These are phyloP conservation scores for Penicillium italicum DNA, from an alignment of 2,329 filamentous ascomycete genomes.

Conservation along the genomic window DNA sequence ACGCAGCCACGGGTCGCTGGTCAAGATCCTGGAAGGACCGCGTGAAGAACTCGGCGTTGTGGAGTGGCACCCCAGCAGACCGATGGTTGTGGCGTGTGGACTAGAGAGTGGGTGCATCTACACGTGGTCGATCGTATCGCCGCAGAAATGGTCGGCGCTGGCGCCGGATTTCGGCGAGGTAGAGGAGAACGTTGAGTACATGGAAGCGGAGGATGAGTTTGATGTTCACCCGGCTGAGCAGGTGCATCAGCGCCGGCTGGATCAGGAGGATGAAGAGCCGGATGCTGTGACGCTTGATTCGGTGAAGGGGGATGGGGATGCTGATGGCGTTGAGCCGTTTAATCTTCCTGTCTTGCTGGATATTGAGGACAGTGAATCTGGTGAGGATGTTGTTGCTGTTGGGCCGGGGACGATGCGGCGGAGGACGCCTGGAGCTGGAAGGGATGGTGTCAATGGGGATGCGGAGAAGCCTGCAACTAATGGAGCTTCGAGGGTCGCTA, in stretches of 20 bases:
- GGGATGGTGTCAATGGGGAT: constrained; percentile 51
- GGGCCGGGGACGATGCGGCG: constrained; percentile 79
- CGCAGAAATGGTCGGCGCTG: constrained; percentile 94
- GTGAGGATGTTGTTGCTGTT: constrained; percentile 73
- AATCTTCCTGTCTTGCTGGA: constrained; percentile 91
- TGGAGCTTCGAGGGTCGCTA: constrained; percentile 19
- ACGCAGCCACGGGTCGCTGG: constrained; percentile 83
- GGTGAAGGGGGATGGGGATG: constrained; percentile 57
- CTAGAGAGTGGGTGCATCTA: constrained; percentile 91
- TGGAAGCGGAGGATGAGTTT: constrained; percentile 94
- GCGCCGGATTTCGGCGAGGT: constrained; percentile 97
- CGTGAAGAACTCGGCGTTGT: constrained; percentile 96
- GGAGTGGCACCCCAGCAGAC: constrained; percentile 90
- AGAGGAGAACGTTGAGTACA: constrained; percentile 96
- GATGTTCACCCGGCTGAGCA: constrained; percentile 96
- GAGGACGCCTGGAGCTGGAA: constrained; percentile 72
- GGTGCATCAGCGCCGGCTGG: constrained; percentile 82
- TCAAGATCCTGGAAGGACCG: constrained; percentile 94
- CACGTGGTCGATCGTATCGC: constrained; percentile 91
- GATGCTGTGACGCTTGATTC: constrained; percentile 79
- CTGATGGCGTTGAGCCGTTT: constrained; percentile 60
- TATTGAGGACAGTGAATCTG: constrained; percentile 88
- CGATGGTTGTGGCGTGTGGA: constrained; percentile 85
- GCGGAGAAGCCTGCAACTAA: constrained; percentile 29
- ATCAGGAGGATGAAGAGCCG: constrained; percentile 88